Conservation (phyloP, 306 rosid genomes). For the Quercus variabilis region DNA sequence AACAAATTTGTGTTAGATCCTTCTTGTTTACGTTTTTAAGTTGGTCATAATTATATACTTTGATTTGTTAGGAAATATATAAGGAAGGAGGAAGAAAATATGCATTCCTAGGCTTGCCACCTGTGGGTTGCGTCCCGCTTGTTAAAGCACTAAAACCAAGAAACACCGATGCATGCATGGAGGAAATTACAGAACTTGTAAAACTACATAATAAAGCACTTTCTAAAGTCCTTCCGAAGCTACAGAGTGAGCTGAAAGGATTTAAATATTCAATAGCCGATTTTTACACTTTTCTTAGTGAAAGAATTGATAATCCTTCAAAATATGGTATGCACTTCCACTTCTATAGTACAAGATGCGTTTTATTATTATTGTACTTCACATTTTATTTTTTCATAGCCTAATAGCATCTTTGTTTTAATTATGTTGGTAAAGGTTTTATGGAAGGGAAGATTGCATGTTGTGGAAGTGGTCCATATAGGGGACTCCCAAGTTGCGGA, state of each 20-base stretch:
- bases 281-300: not conserved
- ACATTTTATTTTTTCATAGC: too few relatives aligned
- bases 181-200: slow-evolving; percentile 9
- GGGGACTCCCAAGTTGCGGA: slow-evolving; percentile 48
- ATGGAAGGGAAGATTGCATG: too few relatives aligned
- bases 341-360: too few relatives aligned
- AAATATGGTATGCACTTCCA: not conserved
- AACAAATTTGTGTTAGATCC: too few relatives aligned
- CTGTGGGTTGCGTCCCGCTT: slow-evolving; percentile 23
- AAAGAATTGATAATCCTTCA: not conserved
- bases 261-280: not conserved
- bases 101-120: slow-evolving; percentile 13
- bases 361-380: too few relatives aligned
- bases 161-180: slow-evolving; percentile 15
- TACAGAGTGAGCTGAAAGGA: not conserved
- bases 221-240: slow-evolving; percentile 9
- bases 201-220: slow-evolving; percentile 27
- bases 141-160: not conserved
- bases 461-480: not conserved
- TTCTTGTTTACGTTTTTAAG: not conserved
- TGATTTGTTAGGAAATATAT: not conserved
- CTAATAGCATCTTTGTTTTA: too few relatives aligned
- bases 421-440: too few relatives aligned
- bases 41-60: too few relatives aligned
- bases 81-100: not conserved